phyloP scores from a whole-genome alignment of 495 filamentous ascomycete species.

The Darksidea phi region DNA sequence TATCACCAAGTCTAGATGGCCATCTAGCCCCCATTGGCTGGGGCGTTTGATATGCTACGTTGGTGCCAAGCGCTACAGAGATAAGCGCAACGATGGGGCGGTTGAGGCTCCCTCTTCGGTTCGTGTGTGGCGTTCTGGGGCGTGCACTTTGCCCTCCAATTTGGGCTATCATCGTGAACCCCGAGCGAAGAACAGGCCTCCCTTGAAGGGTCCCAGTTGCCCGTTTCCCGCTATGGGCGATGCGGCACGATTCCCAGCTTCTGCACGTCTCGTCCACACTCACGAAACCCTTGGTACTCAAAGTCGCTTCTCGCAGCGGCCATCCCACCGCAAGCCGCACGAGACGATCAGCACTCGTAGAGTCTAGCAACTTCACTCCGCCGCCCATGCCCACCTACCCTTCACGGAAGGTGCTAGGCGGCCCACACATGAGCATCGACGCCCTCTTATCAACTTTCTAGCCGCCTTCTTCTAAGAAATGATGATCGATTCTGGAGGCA shows the following conservation, averaged over 20 bases:
- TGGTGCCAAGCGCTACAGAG: background rate
- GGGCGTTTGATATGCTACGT: background rate
- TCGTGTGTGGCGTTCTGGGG: conserved; percentile 31
- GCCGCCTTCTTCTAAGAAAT: background rate
- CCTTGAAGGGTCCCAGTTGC: background rate
- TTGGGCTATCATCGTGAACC: conserved; percentile 27
- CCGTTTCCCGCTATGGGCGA: background rate
- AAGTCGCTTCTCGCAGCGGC: background rate
- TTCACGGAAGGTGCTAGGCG: background rate
- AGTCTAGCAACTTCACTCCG: background rate
- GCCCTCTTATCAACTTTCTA: background rate
- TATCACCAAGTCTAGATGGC: conserved; percentile 5
- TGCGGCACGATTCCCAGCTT: background rate
- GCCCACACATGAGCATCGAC: background rate
- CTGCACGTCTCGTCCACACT: too few species aligned
- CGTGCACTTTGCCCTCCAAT: conserved; percentile 4
- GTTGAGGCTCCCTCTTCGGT: conserved; percentile 24
- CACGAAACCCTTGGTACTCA: too few species aligned
- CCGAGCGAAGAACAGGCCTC: conserved; percentile 13
- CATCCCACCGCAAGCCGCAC: background rate
- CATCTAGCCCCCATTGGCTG: background rate
- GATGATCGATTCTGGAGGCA: background rate
- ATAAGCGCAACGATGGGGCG: conserved; percentile 29
- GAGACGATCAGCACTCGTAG: background rate
- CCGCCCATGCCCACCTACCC: background rate